Percentiles rank a stretch among this genome's conserved stretches.
Evolutionary conservation across 805 yeast genomes (phyloP).

Genomic region (Lipomyces lipofer): DNA sequence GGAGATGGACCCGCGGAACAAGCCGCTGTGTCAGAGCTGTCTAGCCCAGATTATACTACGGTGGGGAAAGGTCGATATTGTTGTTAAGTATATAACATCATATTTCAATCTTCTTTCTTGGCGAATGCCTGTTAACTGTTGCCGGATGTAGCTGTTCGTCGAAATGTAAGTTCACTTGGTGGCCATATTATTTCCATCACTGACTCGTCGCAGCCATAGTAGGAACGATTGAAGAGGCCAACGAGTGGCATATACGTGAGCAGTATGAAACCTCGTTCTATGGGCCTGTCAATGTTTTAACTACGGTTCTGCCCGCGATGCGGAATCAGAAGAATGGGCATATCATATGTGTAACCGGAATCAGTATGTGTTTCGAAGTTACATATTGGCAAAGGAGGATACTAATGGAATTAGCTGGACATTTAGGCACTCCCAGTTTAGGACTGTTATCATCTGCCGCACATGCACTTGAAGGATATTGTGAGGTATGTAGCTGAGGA

Average conservation of each 20-base stretch:
- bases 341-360: slow-evolving; percentile 36
- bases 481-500: slow-evolving; percentile 29
- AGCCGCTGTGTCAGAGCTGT: slow-evolving; percentile 32
- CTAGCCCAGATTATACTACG: slow-evolving; percentile 19
- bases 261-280: slow-evolving; percentile 30
- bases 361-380: slow-evolving; percentile 13
- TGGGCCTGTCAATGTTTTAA: slow-evolving; percentile 34
- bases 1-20: slow-evolving; percentile 31
- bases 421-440: slow-evolving; percentile 36
- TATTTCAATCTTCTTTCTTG: no score
- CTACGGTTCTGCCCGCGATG: slow-evolving; percentile 36
- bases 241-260: slow-evolving; percentile 32
- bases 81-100: slow-evolving; percentile 26
- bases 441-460: slow-evolving; percentile 36
- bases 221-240: slow-evolving; percentile 32
- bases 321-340: slow-evolving; percentile 36
- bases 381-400: not conserved
- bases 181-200: no score
- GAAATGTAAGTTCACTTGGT: slow-evolving; percentile 13
- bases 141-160: slow-evolving; percentile 8
- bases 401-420: slow-evolving; percentile 27
- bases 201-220: slow-evolving; percentile 18
- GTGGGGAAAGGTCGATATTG: slow-evolving; percentile 31
- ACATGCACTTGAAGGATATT: slow-evolving; percentile 40
- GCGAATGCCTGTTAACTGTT: no score